A percentile compares a stretch with the other conserved stretches of the same genome.
phyloP scores from a whole-genome alignment of 306 rosid genomes.

The Hylodesmum podocarpum region DNA sequence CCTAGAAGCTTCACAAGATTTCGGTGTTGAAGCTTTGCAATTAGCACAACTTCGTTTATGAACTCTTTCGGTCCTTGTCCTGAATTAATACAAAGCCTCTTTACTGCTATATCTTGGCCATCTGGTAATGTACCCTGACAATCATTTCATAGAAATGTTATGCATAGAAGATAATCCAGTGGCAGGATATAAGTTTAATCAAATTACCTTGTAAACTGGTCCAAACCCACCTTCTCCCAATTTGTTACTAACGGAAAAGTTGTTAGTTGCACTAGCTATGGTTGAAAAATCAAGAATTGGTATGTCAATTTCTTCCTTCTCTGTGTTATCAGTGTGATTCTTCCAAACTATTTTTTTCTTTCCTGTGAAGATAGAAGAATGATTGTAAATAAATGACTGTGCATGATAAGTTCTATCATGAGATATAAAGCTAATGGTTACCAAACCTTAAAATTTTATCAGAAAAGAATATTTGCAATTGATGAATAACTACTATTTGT shows the following conservation, averaged over 20 bases:
- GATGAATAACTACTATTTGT: not conserved
- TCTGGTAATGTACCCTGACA: slow-evolving; percentile 53
- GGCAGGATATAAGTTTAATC: not conserved
- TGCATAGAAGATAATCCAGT: not conserved
- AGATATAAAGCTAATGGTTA: not conserved
- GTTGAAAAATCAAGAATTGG: slow-evolving; percentile 49
- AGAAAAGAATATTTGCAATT: not conserved
- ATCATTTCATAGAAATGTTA: slow-evolving; percentile 5
- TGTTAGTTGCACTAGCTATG: slow-evolving; percentile 40
- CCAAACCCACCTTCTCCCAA: slow-evolving; percentile 65
- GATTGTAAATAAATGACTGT: not conserved
- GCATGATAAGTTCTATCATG: not conserved
- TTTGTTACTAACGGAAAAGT: slow-evolving; percentile 43
- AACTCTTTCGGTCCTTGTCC: slow-evolving; percentile 66
- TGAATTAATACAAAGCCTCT: slow-evolving; percentile 50
- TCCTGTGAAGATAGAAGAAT: slow-evolving; percentile 14
- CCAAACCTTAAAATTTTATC: not conserved
- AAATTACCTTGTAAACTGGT: slow-evolving; percentile 52
- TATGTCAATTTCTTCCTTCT: slow-evolving; percentile 40
- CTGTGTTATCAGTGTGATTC: slow-evolving; percentile 9
- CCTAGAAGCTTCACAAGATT: slow-evolving; percentile 70
- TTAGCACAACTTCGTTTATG: slow-evolving; percentile 56
- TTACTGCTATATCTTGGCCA: slow-evolving; percentile 63
- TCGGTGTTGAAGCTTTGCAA: slow-evolving; percentile 71
- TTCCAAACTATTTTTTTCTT: not conserved